These are phyloP conservation scores for Coniochaeta sp. DNA, from an alignment of 2,329 filamentous ascomycete genomes.

Conservation along the genomic window DNA sequence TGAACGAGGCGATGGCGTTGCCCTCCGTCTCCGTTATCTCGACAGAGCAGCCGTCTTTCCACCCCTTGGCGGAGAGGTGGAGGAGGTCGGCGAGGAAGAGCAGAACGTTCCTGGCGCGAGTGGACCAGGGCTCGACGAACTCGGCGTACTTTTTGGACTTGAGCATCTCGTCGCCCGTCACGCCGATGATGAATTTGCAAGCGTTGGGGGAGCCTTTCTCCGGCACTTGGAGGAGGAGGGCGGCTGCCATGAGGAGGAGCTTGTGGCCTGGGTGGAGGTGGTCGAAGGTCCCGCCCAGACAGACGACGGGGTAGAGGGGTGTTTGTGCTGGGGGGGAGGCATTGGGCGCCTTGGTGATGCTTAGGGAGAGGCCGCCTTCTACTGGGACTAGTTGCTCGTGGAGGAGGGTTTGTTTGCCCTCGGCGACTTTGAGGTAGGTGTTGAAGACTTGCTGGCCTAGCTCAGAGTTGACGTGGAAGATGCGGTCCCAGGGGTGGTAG, in stretches of 20 bases:
- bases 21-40: slow-evolving; percentile 25
- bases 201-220: slow-evolving; percentile 27
- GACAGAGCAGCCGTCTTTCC: slow-evolving; percentile 34
- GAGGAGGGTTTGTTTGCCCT: slow-evolving; percentile 37
- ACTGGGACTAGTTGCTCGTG: slow-evolving; percentile 45
- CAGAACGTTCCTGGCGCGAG: slow-evolving; percentile 61
- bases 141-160: slow-evolving; percentile 84
- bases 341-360: slow-evolving; percentile 14
- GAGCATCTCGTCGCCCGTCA: slow-evolving; percentile 81
- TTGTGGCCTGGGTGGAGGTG: slow-evolving; percentile 95
- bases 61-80: slow-evolving; percentile 32
- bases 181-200: slow-evolving; percentile 68
- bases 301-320: slow-evolving; percentile 53
- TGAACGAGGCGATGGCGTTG: slow-evolving; percentile 50
- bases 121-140: slow-evolving; percentile 72
- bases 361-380: slow-evolving; percentile 44
- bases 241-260: slow-evolving; percentile 83
- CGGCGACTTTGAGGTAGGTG: slow-evolving; percentile 38
- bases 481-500: slow-evolving; percentile 52
- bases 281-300: slow-evolving; percentile 91
- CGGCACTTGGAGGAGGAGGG: slow-evolving; percentile 58
- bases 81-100: slow-evolving; percentile 65
- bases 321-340: slow-evolving; percentile 15
- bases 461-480: slow-evolving; percentile 63
- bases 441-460: slow-evolving; percentile 52